Conservation (phyloP, 495 filamentous ascomycete species). For the Hyaloscypha hepaticicola region DNA sequence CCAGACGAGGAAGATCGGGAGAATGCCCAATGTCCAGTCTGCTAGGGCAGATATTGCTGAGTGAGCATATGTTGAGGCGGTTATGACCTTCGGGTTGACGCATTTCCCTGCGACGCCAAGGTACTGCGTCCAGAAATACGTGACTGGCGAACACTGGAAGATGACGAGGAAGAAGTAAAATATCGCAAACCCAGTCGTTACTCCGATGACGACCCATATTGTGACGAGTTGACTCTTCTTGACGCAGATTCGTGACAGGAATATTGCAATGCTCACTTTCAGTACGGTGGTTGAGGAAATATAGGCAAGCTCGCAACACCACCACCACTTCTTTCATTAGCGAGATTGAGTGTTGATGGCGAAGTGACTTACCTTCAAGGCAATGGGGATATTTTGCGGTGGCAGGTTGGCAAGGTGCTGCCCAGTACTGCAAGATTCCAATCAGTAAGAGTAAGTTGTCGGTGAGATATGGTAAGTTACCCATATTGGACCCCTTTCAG, state of each 20-base stretch:
- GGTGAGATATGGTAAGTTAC: neutral
- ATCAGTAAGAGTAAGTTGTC: neutral
- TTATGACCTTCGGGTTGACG: slow-evolving; percentile 21
- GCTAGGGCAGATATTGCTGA: slow-evolving; percentile 31
- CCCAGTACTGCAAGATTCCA: slow-evolving; percentile 1
- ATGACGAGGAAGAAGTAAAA: slow-evolving; percentile 41
- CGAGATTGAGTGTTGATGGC: neutral
- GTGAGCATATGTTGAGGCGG: slow-evolving; percentile 33
- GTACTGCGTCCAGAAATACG: slow-evolving; percentile 39
- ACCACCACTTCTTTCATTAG: slow-evolving; percentile 24
- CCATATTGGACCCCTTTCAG: slow-evolving; percentile 21
- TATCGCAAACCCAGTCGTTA: slow-evolving; percentile 31
- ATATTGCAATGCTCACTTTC: slow-evolving; percentile 43
- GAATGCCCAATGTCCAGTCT: slow-evolving; percentile 37
- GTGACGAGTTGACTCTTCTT: slow-evolving; percentile 36
- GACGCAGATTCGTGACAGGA: slow-evolving; percentile 42
- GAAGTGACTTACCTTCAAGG: slow-evolving; percentile 12
- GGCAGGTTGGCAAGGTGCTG: slow-evolving; percentile 14
- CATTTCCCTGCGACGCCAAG: slow-evolving; percentile 23
- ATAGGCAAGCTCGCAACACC: slow-evolving; percentile 39
- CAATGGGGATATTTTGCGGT: slow-evolving; percentile 7
- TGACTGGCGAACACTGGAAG: slow-evolving; percentile 45
- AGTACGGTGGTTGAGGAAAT: slow-evolving; percentile 33
- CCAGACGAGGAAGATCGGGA: slow-evolving; percentile 38
- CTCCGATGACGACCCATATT: slow-evolving; percentile 32